phyloP scores from a whole-genome alignment of 306 rosid genomes.

The Ormosia emarginata region DNA sequence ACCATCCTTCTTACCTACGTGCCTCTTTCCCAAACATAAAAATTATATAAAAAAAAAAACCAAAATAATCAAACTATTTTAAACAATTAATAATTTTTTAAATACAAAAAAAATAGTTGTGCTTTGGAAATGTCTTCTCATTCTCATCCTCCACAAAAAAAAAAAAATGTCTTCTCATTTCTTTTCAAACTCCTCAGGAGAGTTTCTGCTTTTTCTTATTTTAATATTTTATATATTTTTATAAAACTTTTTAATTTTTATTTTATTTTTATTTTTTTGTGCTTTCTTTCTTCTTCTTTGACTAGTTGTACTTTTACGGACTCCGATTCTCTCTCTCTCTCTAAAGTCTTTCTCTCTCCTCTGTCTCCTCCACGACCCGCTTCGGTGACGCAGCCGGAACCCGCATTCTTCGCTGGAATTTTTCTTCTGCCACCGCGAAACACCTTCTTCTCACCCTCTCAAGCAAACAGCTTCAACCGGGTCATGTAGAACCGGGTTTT shows the following conservation, averaged over 20 bases:
- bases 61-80: neutral
- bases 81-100: neutral
- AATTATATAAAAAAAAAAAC: neutral
- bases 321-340: conserved; percentile 55
- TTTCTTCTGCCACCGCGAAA: neutral
- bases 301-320: conserved; percentile 63
- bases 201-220: conserved; percentile 28
- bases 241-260: neutral
- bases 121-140: neutral
- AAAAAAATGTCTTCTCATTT: conserved; percentile 8
- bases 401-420: conserved; percentile 4
- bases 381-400: conserved; percentile 45
- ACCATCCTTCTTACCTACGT: conserved; percentile 13
- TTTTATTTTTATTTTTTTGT: conserved; percentile 14
- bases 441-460: neutral
- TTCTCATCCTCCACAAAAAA: too few species aligned
- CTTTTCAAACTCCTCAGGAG: conserved; percentile 13
- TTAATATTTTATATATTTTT: neutral
- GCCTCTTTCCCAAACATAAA: conserved; percentile 2
- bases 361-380: conserved; percentile 41
- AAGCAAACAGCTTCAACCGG: conserved; percentile 1
- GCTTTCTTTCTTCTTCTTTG: conserved; percentile 49
- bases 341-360: conserved; percentile 46
- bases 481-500: conserved; percentile 8
- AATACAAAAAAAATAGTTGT: neutral